Evolutionary conservation across 1,139 yeast species (phyloP).

Genomic region (Yamadazyma buinensis): DNA sequence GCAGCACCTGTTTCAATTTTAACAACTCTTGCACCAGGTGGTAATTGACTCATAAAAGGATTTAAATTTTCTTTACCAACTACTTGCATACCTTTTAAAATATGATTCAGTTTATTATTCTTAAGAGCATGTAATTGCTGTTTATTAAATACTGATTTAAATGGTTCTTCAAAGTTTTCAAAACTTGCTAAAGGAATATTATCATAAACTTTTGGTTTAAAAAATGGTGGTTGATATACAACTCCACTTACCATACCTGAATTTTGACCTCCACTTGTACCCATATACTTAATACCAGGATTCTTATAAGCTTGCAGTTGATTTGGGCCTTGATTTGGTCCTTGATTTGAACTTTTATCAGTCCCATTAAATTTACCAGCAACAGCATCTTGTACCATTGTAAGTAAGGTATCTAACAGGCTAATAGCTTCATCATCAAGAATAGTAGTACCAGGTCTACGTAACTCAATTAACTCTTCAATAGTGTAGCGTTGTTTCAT

Average conservation of each 20-base stretch:
- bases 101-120: neutral
- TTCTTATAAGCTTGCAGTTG: no score
- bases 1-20: slow-evolving; percentile 21
- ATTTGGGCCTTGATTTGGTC: no score
- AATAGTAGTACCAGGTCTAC: neutral
- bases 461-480: neutral
- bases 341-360: no score
- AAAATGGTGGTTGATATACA: neutral
- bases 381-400: neutral
- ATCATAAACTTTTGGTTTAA: neutral
- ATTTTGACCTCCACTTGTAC: no score
- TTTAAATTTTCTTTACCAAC: slow-evolving; percentile 3
- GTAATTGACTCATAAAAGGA: slow-evolving; percentile 6
- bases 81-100: slow-evolving; percentile 2
- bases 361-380: no score
- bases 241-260: no score
- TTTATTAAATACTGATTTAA: neutral
- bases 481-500: neutral
- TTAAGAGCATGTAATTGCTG: neutral
- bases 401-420: neutral
- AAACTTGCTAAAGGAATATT: neutral
- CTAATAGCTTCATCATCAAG: neutral
- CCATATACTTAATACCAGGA: no score
- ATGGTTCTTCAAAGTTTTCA: neutral
- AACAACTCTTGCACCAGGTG: slow-evolving; percentile 15